Evolutionary conservation across 305 asterid genomes (phyloP).

Genomic region (Coffea humblotiana): DNA sequence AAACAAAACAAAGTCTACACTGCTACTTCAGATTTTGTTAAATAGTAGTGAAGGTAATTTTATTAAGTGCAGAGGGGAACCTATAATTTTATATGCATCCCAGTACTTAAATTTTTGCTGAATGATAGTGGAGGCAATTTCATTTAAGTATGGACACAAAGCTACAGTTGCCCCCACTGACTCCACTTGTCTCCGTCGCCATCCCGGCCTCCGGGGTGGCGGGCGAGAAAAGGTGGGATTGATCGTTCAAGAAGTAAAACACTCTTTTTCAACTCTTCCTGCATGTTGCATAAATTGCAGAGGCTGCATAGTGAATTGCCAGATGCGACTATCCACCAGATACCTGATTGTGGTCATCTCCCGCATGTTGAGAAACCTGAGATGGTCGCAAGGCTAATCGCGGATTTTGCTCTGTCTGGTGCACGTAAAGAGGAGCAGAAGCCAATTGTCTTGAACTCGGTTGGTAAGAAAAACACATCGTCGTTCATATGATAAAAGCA

Average conservation of each 20-base stretch:
- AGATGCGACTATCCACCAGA: constrained; percentile 42
- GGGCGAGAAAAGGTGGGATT: background rate
- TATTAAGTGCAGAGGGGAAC: too few relatives aligned
- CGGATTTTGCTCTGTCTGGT: constrained; percentile 44
- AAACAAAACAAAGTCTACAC: too few relatives aligned
- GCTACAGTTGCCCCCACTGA: too few relatives aligned
- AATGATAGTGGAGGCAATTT: too few relatives aligned
- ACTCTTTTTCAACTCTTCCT: constrained; percentile 3
- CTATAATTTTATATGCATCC: too few relatives aligned
- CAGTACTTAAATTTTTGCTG: too few relatives aligned
- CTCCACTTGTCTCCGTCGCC: too few relatives aligned
- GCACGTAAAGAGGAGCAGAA: background rate
- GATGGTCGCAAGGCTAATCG: constrained; percentile 54
- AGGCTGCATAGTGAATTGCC: constrained; percentile 56
- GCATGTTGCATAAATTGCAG: constrained; percentile 37
- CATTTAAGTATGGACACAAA: too few relatives aligned
- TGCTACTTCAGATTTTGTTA: too few relatives aligned
- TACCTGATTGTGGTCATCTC: constrained; percentile 68
- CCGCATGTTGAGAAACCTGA: constrained; percentile 85
- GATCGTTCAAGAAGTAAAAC: background rate
- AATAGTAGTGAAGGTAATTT: too few relatives aligned
- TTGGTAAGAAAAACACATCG: background rate
- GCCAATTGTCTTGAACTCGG: background rate
- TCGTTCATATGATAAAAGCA: too few relatives aligned
- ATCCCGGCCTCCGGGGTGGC: too few relatives aligned